Evolutionary conservation across 768 basidiomycete species (phyloP), one percentile per base, ranked within the genome.

Genomic region (Hydnomerulius pinastri): DNA sequence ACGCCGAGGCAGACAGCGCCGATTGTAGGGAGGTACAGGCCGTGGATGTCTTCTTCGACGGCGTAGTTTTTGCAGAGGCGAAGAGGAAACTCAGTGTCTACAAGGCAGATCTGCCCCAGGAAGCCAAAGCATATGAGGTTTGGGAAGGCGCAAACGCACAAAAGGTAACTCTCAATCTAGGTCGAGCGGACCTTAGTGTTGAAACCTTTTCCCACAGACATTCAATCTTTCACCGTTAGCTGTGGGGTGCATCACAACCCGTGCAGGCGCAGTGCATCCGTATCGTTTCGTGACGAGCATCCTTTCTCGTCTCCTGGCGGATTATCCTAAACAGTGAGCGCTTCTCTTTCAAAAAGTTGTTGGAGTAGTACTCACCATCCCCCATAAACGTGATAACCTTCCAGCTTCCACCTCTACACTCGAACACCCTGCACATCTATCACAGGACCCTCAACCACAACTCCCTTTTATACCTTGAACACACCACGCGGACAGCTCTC

Each of bases 271-370:
- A 0, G 66, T 85, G 24, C 85, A 89, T 51, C 83, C 87, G 0
- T 90, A 90, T 62, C 80, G 83, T 17, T 73, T 86, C 25, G 79
- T 88, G 11, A 86, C 85, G 1, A 75, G 76, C 2, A 73, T 87
- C 21, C 66, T 87, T 18, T 54, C 69, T 12, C 79, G 79, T 37
- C 76, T 87, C 2, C 65, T 87, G 6, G 52, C 68, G 10, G 69
- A 71, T n/a, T 75, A 84, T 54, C 65, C 76, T 10, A 66, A 78
- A 18, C 46, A 47, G 65, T 70, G 17, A 58, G 71, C 24, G 50
- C 48, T 10, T 8, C 59, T 29, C 54, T 54, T 23, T 58, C 43
- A 45, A 55, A 7, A n/a, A n/a, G n/a, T n/a, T n/a, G n/a, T n/a
- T n/a, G n/a, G 54, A 27, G 43, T 50, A 12, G 45, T 40, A 2